These are phyloP conservation scores for Sanghuangporus weigelae DNA, from an alignment of 1,284 basidiomycete species.

Conservation along the genomic window DNA sequence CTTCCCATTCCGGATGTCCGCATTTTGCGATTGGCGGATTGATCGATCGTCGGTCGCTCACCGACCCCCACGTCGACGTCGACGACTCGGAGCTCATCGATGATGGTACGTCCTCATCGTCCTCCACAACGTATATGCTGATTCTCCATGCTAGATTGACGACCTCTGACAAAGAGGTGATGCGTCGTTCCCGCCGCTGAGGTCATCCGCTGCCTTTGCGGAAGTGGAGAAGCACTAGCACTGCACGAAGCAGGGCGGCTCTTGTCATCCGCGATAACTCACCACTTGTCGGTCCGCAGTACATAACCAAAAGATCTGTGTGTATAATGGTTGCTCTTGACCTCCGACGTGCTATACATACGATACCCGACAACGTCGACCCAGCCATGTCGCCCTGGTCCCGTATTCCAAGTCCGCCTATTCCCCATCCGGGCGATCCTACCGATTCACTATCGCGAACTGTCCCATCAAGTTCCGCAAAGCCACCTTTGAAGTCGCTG, in stretches of 20 bases:
- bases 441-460: background rate
- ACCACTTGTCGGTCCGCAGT: background rate
- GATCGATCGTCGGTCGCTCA: background rate
- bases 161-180: background rate
- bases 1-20: background rate
- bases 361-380: background rate
- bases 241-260: background rate
- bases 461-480: background rate
- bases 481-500: background rate
- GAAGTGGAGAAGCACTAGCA: conserved; percentile 1
- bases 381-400: conserved; percentile 15
- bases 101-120: background rate
- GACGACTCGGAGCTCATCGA: background rate
- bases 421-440: conserved; percentile 1
- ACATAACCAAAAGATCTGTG: background rate
- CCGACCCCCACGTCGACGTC: conserved; percentile 2
- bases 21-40: background rate
- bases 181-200: background rate
- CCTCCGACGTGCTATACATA: background rate
- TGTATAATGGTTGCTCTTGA: background rate
- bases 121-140: background rate
- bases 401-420: conserved; percentile 12
- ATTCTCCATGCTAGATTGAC: background rate
- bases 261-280: background rate
- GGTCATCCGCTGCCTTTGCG: conserved; percentile 1